Evolutionary conservation across 164 flowering plant species (phyloP).

Genomic region (Piper longum): DNA sequence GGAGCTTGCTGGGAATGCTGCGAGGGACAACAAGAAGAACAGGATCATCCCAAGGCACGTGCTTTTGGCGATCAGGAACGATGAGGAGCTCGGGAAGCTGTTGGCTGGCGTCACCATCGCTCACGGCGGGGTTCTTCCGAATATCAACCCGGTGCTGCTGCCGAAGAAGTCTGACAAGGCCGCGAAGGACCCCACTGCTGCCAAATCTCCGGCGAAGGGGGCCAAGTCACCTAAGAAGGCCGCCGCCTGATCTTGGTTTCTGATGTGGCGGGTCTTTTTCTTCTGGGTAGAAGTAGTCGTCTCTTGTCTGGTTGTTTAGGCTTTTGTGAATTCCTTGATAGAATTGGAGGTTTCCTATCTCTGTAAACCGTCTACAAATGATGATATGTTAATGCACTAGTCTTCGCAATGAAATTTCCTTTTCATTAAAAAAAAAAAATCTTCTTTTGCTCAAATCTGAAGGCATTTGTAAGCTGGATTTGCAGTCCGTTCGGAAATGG

Average conservation of each 20-base stretch:
- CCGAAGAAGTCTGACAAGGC: slow-evolving; percentile 38
- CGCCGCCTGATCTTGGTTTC: neutral
- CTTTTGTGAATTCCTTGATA: too few species aligned
- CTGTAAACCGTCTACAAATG: too few species aligned
- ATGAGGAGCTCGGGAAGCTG: slow-evolving; percentile 52
- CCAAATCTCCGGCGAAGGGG: slow-evolving; percentile 1
- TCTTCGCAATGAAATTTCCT: too few species aligned
- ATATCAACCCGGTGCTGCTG: slow-evolving; percentile 57
- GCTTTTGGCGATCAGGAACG: slow-evolving; percentile 5
- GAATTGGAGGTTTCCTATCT: too few species aligned
- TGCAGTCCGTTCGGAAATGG: too few species aligned
- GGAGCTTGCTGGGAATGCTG: slow-evolving; percentile 11
- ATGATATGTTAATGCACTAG: too few species aligned
- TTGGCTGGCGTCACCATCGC: slow-evolving; percentile 58
- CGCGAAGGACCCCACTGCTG: slow-evolving; percentile 9
- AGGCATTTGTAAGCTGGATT: too few species aligned
- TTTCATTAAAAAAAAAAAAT: too few species aligned
- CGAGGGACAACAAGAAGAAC: slow-evolving; percentile 9
- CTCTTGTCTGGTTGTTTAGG: neutral
- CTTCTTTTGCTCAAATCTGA: too few species aligned
- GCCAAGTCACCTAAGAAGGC: slow-evolving; percentile 1
- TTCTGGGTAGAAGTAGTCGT: neutral
- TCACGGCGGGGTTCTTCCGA: slow-evolving; percentile 63
- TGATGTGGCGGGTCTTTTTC: neutral
- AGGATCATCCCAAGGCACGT: slow-evolving; percentile 10